Evolutionary conservation across 2,329 filamentous ascomycete species (phyloP), one percentile per base, ranked within the genome.

Genomic region (Cryphonectria naterciae): DNA sequence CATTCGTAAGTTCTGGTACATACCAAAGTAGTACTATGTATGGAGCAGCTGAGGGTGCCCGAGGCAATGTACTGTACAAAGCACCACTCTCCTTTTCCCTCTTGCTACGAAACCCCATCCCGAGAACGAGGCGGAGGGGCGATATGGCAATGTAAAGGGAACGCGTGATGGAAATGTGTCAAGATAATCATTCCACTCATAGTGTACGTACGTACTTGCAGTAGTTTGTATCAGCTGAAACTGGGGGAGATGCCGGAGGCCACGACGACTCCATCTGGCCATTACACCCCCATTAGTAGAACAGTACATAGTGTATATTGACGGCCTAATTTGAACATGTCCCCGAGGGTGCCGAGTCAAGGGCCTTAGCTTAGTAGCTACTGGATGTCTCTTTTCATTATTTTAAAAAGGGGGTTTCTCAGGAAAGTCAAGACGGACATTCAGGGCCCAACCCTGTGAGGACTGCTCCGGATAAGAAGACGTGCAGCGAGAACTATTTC

Each of bases 141-240:
- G 54, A 58, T 35, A 58, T 43, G 65, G 52, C 49, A 64, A 35
- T 37, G 17, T 49, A 19, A 49, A 49, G 46, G 13, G 22, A 19
- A 19, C 25, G 35, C 28, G 15, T 61, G 62, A 69, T 63, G 35
- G 56, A 28, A 70, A 70, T 63, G 65, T 65, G 68, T 62, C 49
- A 70, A 28, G 22, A 49, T 49, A n/a, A 22, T 49, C 22, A 49
- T 49, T n/a, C 46, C 17, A n/a, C 19, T 11, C 17, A 22, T 49
- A 49, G 43, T 49, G 6, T 19, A 49, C 6, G 41, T 43, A 43
- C 41, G 43, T 19, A 49, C 43, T 8, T 22, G 11, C 37, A 39
- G 37, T 22, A 49, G 17, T 49, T 49, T 49, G 43, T 28, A 56
- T 28, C 52, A 54, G 52, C 52, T 54, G 22, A 49, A 49, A 13